Percentiles rank a stretch among this genome's conserved stretches.
Conservation (phyloP, 768 basidiomycete genomes). For the Psilocybe cyanescens region DNA sequence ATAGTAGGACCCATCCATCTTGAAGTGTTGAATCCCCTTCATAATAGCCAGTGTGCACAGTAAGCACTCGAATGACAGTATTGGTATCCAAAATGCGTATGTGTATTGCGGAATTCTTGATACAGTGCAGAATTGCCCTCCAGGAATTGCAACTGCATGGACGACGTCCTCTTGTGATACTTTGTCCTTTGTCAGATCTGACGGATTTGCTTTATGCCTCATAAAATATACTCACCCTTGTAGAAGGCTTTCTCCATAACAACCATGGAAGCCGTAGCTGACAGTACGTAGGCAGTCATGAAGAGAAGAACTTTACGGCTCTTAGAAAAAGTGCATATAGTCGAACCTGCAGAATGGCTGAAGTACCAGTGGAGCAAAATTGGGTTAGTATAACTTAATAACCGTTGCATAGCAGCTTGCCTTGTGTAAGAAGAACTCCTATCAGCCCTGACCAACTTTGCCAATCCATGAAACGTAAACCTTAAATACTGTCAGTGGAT, state of each 20-base stretch:
- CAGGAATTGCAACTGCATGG: neutral
- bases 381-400: neutral
- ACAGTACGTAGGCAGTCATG: neutral
- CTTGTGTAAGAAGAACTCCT: neutral
- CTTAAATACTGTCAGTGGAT: no score
- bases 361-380: neutral
- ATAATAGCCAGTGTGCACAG: neutral
- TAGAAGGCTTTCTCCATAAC: neutral
- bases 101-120: no score
- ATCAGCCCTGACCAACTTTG: neutral
- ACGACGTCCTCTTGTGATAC: neutral
- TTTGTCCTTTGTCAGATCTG: neutral
- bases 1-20: no score
- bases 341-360: neutral
- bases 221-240: neutral
- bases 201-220: no score
- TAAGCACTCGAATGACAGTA: neutral
- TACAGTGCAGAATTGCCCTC: neutral
- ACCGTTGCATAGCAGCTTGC: neutral
- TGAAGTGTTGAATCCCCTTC: neutral
- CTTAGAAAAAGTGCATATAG: neutral
- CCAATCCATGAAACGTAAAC: neutral
- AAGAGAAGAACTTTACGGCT: neutral
- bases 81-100: constrained; percentile 1
- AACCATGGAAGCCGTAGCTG: neutral